Percentiles rank a stretch among this genome's conserved stretches.
Evolutionary conservation across 768 basidiomycete genomes (phyloP).

Genomic region (Leccinum subgranulosum): DNA sequence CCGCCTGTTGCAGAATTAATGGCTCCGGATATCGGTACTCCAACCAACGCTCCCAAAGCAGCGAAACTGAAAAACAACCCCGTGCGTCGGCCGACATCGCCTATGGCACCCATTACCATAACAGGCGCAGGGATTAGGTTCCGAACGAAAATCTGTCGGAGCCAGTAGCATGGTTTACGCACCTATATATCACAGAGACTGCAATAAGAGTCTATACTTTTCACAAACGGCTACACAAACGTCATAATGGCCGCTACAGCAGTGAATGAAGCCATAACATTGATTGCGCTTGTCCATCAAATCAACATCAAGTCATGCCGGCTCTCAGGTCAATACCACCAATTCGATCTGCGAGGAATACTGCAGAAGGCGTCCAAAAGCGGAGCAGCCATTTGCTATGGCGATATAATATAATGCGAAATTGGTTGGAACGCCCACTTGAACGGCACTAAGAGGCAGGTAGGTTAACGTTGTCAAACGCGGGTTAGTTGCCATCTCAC

Average conservation of each 20-base stretch:
- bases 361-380: constrained; percentile 58
- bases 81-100: constrained; percentile 60
- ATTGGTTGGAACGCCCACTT: constrained; percentile 43
- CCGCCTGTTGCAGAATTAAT: constrained; percentile 53
- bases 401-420: constrained; percentile 65
- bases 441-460: constrained; percentile 54
- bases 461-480: constrained; percentile 54
- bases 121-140: constrained; percentile 32
- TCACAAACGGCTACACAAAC: constrained; percentile 68
- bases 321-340: constrained; percentile 33
- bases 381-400: constrained; percentile 63
- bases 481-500: background rate
- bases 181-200: constrained; percentile 66
- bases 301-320: background rate
- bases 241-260: constrained; percentile 56
- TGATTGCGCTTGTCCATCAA: constrained; percentile 50
- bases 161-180: constrained; percentile 11
- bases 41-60: constrained; percentile 60
- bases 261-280: constrained; percentile 65
- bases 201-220: constrained; percentile 41
- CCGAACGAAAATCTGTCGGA: constrained; percentile 54
- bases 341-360: constrained; percentile 49
- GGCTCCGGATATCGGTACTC: constrained; percentile 72
- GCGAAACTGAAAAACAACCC: constrained; percentile 64
- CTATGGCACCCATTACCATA: background rate